phyloP scores from a whole-genome alignment of 2,329 filamentous ascomycete species.

The Juglanconis sp. region DNA sequence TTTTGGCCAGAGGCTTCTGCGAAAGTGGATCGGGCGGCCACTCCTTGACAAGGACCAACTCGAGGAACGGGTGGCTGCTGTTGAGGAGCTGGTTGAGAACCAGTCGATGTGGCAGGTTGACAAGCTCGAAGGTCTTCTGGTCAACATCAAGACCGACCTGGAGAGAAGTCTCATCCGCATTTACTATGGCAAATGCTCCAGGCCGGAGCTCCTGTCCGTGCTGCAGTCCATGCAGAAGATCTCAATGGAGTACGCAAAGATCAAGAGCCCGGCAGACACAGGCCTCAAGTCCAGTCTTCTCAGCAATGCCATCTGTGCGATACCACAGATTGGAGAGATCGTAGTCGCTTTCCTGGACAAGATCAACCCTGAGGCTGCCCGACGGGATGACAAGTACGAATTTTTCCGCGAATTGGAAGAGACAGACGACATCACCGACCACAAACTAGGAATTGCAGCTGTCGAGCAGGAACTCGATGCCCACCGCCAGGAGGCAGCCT shows the following conservation, averaged over 20 bases:
- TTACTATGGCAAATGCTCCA: conserved; percentile 93
- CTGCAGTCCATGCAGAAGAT: conserved; percentile 84
- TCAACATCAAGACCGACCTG: conserved; percentile 72
- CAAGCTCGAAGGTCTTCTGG: conserved; percentile 68
- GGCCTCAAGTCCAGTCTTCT: conserved; percentile 72
- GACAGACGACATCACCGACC: conserved; percentile 81
- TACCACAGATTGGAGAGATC: conserved; percentile 73
- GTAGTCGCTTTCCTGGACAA: conserved; percentile 75
- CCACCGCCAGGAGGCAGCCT: conserved; percentile 69
- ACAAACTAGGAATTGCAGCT: conserved; percentile 86
- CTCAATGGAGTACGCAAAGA: conserved; percentile 68
- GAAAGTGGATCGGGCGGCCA: conserved; percentile 93
- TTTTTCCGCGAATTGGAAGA: conserved; percentile 90
- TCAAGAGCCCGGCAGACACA: conserved; percentile 62
- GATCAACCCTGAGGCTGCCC: conserved; percentile 78
- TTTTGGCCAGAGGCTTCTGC: conserved; percentile 80
- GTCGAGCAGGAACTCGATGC: conserved; percentile 85
- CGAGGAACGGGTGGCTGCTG: conserved; percentile 76
- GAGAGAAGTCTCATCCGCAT: conserved; percentile 93
- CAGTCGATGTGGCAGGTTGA: conserved; percentile 67
- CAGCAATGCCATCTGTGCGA: conserved; percentile 65
- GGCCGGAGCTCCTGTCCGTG: conserved; percentile 80
- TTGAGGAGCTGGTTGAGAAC: conserved; percentile 77
- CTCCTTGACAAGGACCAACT: conserved; percentile 73
- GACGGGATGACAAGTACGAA: conserved; percentile 83